phyloP scores from a whole-genome alignment of 768 basidiomycete species.

The Rhodotorula kratochvilovae region DNA sequence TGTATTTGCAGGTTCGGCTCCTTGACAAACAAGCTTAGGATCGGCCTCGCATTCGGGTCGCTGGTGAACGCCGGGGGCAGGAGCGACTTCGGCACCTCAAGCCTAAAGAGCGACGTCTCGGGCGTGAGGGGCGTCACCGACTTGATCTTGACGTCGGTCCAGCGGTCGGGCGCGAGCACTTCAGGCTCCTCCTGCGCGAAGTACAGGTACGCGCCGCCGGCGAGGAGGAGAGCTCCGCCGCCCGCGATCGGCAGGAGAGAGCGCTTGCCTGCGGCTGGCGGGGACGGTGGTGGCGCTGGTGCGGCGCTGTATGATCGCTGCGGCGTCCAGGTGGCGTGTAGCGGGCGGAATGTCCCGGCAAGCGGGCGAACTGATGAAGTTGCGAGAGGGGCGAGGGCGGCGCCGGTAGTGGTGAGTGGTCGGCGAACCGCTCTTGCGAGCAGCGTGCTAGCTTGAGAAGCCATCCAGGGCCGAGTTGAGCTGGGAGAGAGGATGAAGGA shows the following conservation, averaged over 20 bases:
- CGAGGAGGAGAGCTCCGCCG: not conserved
- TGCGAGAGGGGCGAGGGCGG: not conserved
- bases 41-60: slow-evolving; percentile 16
- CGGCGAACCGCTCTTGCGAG: too few relatives aligned
- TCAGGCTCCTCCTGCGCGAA: not conserved
- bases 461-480: too few relatives aligned
- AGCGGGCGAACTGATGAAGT: not conserved
- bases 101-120: slow-evolving; percentile 34
- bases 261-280: not conserved
- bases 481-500: too few relatives aligned
- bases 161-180: slow-evolving; percentile 29
- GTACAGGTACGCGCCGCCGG: not conserved
- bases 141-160: slow-evolving; percentile 34
- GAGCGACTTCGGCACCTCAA: slow-evolving; percentile 28
- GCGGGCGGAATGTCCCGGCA: too few relatives aligned
- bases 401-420: too few relatives aligned
- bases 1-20: slow-evolving; percentile 44
- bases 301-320: not conserved
- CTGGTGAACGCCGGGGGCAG: slow-evolving; percentile 10
- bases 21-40: slow-evolving; percentile 40
- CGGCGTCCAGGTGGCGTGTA: not conserved
- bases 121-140: slow-evolving; percentile 25
- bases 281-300: not conserved
- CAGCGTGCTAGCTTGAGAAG: too few relatives aligned
- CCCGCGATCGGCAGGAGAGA: not conserved